Percentiles rank a stretch among this genome's conserved stretches.
These are phyloP conservation scores for Pseudonitzschia multiseries DNA, from an alignment of 108 stramenopile species.

Conservation along the genomic window DNA sequence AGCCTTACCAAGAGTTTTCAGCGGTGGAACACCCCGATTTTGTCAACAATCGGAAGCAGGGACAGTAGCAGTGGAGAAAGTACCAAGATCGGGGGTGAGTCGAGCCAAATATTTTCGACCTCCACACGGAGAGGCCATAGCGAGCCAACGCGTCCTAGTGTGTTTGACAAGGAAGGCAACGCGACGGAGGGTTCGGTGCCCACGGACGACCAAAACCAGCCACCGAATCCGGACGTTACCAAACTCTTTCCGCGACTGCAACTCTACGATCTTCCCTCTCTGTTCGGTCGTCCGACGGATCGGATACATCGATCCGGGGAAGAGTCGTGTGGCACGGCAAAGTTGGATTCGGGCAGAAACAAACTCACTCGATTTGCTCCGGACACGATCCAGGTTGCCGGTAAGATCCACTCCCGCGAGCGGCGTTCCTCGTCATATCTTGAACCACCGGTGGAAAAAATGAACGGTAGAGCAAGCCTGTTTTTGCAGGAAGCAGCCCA, in stretches of 20 bases:
- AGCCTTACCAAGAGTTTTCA: neutral
- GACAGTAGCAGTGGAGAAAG: neutral
- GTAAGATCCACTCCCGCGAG: neutral
- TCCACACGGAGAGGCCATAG: neutral
- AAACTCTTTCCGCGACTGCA: neutral
- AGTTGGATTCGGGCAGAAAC: too few relatives aligned
- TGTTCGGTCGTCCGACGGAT: neutral
- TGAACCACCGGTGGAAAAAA: neutral
- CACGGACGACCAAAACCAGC: neutral
- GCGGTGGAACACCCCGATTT: neutral
- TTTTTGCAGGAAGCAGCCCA: constrained; percentile 78
- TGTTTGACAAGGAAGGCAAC: neutral
- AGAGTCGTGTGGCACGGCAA: too few relatives aligned
- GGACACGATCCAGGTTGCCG: too few relatives aligned
- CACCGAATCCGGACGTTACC: neutral
- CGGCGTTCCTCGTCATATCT: neutral
- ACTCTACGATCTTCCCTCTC: neutral
- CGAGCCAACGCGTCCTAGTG: neutral
- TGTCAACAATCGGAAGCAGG: neutral
- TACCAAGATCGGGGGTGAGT: neutral
- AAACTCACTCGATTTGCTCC: too few relatives aligned
- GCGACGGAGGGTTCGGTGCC: neutral
- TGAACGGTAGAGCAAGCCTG: constrained; percentile 16
- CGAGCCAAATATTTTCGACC: too few relatives aligned
- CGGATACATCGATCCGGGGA: too few relatives aligned